Percentiles rank a stretch among this genome's conserved stretches.
Conservation (phyloP, 768 basidiomycete species). For the Boletus speciosus region DNA sequence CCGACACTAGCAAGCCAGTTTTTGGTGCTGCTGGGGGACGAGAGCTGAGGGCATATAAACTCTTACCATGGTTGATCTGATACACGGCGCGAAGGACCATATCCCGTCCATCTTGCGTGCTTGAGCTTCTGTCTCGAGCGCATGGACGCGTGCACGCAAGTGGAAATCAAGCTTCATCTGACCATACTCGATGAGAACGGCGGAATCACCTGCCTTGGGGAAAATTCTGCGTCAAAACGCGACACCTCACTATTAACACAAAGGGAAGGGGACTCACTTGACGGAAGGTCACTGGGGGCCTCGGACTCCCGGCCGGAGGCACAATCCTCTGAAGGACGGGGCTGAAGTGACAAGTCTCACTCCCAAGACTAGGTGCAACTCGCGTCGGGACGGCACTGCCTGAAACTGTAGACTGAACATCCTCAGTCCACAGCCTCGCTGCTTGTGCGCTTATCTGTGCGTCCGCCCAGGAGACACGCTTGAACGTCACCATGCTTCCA, state of each 20-base stretch:
- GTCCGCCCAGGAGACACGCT: slow-evolving; percentile 43
- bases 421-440: slow-evolving; percentile 31
- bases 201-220: slow-evolving; percentile 57
- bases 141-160: slow-evolving; percentile 56
- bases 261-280: slow-evolving; percentile 39
- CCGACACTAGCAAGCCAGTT: slow-evolving; percentile 37
- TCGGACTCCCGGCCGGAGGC: slow-evolving; percentile 7
- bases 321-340: slow-evolving; percentile 13
- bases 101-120: slow-evolving; percentile 35
- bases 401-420: slow-evolving; percentile 11
- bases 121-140: slow-evolving; percentile 42
- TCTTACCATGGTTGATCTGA: slow-evolving; percentile 56
- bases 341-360: background rate
- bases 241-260: background rate
- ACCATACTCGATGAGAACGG: slow-evolving; percentile 64
- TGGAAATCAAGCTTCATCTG: slow-evolving; percentile 49
- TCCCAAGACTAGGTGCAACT: background rate
- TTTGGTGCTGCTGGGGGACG: background rate
- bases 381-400: background rate
- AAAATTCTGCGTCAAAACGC: background rate
- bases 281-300: slow-evolving; percentile 44
- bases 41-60: background rate
- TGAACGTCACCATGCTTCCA: slow-evolving; percentile 52
- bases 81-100: slow-evolving; percentile 46
- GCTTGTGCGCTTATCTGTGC: slow-evolving; percentile 31